phyloP scores from a whole-genome alignment of 2,329 filamentous ascomycete species.

The Gnomoniopsis sp. region DNA sequence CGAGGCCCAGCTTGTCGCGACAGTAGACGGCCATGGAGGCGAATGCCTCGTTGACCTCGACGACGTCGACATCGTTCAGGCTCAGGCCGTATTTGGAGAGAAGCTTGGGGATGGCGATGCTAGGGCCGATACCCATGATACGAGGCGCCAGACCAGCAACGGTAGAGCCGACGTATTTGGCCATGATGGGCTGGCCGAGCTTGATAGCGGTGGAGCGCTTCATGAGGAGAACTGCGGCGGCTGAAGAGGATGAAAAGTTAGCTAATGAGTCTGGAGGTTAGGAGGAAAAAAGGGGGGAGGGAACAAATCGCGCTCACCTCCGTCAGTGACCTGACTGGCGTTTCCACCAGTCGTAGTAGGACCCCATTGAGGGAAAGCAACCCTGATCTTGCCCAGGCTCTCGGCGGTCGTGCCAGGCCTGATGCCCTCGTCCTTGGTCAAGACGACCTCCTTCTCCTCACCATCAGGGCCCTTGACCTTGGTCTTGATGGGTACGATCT shows the following conservation, averaged over 20 bases:
- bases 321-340: conserved; percentile 91
- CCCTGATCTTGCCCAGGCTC: conserved; percentile 75
- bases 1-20: conserved; percentile 66
- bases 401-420: conserved; percentile 87
- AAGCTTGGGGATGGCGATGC: conserved; percentile 75
- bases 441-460: conserved; percentile 70
- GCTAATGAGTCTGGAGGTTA: neutral
- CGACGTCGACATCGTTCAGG: conserved; percentile 79
- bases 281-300: neutral
- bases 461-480: conserved; percentile 82
- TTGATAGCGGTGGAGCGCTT: conserved; percentile 85
- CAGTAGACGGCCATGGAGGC: conserved; percentile 98
- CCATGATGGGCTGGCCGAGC: conserved; percentile 86
- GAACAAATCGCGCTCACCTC: conserved; percentile 48
- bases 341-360: conserved; percentile 87
- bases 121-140: conserved; percentile 93
- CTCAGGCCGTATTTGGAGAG: conserved; percentile 74
- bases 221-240: conserved; percentile 88
- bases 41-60: conserved; percentile 97
- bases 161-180: conserved; percentile 90
- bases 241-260: conserved; percentile 36
- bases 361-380: conserved; percentile 88
- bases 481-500: conserved; percentile 85
- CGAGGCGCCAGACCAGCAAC: conserved; percentile 86
- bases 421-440: conserved; percentile 87